These are phyloP conservation scores for Betula pendula DNA, from an alignment of 306 rosid genomes.

Conservation along the genomic window DNA sequence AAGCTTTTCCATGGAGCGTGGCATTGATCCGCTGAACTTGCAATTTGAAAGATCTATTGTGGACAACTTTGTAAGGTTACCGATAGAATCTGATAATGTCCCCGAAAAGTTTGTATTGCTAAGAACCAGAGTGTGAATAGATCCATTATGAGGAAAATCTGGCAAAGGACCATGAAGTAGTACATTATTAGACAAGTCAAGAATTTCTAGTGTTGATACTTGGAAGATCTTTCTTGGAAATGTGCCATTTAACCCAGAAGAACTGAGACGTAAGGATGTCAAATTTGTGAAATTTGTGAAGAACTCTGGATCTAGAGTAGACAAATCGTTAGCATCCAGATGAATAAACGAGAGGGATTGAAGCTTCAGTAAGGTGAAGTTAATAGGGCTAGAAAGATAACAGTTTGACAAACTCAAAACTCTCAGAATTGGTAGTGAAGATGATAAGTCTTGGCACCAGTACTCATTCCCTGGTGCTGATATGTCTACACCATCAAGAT, in stretches of 20 bases:
- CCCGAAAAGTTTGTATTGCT: slow-evolving; percentile 35
- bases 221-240: slow-evolving; percentile 38
- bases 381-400: slow-evolving; percentile 37
- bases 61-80: slow-evolving; percentile 30
- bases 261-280: slow-evolving; percentile 7
- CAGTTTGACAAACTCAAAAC: slow-evolving; percentile 25
- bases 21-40: slow-evolving; percentile 36
- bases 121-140: slow-evolving; percentile 9
- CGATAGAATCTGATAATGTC: slow-evolving; percentile 14
- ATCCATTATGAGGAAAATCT: slow-evolving; percentile 23
- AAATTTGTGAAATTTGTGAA: slow-evolving; percentile 29
- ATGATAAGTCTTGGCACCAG: slow-evolving; percentile 40
- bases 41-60: slow-evolving; percentile 27
- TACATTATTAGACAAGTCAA: slow-evolving; percentile 33
- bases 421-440: slow-evolving; percentile 9
- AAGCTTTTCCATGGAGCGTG: slow-evolving; percentile 29
- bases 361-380: slow-evolving; percentile 19
- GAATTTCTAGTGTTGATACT: slow-evolving; percentile 20
- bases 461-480: slow-evolving; percentile 39
- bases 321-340: slow-evolving; percentile 27
- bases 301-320: slow-evolving; percentile 27
- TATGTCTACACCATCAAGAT: slow-evolving; percentile 49
- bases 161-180: slow-evolving; percentile 35
- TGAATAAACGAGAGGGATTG: slow-evolving; percentile 25
- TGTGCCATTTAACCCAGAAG: slow-evolving; percentile 18